phyloP scores from a whole-genome alignment of 2,329 filamentous ascomycete genomes.

The Trichophyton benhamiae region DNA sequence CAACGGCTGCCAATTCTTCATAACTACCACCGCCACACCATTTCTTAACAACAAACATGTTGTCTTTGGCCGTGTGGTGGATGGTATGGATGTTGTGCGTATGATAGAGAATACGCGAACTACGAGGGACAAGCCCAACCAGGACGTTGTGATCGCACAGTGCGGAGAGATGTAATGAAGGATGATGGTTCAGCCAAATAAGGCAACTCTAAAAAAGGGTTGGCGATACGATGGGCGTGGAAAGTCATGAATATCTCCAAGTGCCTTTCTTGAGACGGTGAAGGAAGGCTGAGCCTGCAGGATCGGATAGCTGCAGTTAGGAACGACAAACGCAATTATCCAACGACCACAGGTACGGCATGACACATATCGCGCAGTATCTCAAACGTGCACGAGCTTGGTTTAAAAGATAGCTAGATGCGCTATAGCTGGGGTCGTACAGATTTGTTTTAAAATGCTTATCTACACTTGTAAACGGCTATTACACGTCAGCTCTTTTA shows the following conservation, averaged over 20 bases:
- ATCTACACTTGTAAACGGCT: too few relatives aligned
- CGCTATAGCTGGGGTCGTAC: too few relatives aligned
- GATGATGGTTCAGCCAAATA: neutral
- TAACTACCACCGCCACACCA: slow-evolving; percentile 75
- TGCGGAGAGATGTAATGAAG: slow-evolving; percentile 76
- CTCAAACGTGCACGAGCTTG: neutral
- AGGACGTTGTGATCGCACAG: slow-evolving; percentile 72
- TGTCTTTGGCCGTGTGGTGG: slow-evolving; percentile 81
- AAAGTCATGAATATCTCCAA: too few relatives aligned
- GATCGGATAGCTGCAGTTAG: neutral
- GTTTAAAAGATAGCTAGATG: too few relatives aligned
- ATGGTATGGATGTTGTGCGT: slow-evolving; percentile 77
- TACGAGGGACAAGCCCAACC: slow-evolving; percentile 67
- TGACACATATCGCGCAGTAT: neutral
- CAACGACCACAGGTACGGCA: neutral
- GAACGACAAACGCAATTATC: neutral
- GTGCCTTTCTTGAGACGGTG: too few relatives aligned
- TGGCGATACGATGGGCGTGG: neutral
- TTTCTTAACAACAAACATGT: slow-evolving; percentile 90
- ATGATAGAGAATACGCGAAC: slow-evolving; percentile 91
- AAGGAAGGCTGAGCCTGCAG: too few relatives aligned
- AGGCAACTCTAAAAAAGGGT: neutral
- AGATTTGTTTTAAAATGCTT: too few relatives aligned
- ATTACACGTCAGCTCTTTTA: neutral
- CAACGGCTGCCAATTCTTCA: slow-evolving; percentile 96